Evolutionary conservation across 768 basidiomycete genomes (phyloP).

Genomic region (Psilocybe azurescens): DNA sequence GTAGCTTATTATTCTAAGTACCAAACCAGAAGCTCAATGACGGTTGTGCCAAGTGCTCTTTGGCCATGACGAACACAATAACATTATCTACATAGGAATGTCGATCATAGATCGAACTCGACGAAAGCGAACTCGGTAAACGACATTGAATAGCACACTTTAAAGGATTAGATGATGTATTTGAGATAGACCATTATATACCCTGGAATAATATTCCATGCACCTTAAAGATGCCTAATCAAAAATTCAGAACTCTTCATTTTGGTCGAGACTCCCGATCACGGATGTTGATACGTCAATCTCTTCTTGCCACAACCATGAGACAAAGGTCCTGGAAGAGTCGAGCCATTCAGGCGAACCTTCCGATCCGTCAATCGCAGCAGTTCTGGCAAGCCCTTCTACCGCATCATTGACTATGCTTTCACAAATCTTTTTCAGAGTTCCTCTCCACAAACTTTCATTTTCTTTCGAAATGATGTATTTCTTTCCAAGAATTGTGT

Average conservation of each 20-base stretch:
- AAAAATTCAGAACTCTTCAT: slow-evolving; percentile 50
- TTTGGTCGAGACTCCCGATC: slow-evolving; percentile 36
- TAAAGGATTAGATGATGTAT: too few relatives aligned
- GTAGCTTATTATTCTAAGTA: not conserved
- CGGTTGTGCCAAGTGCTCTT: not conserved
- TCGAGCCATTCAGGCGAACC: slow-evolving; percentile 11
- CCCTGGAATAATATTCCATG: too few relatives aligned
- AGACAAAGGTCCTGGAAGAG: slow-evolving; percentile 35
- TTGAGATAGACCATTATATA: too few relatives aligned
- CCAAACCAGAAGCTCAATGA: not conserved
- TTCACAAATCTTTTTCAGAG: slow-evolving; percentile 44
- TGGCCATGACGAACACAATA: slow-evolving; percentile 1
- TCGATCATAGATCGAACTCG: not conserved
- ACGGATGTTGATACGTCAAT: slow-evolving; percentile 54
- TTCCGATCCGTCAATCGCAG: not conserved
- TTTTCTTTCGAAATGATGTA: slow-evolving; percentile 52
- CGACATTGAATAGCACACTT: not conserved
- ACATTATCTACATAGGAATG: slow-evolving; percentile 3
- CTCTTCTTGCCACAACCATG: slow-evolving; percentile 67
- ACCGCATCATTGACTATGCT: slow-evolving; percentile 21
- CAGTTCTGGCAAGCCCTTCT: slow-evolving; percentile 14
- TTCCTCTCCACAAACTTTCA: slow-evolving; percentile 51
- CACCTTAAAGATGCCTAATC: too few relatives aligned
- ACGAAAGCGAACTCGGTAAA: too few relatives aligned
- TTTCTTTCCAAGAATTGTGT: slow-evolving; percentile 53